phyloP scores from a whole-genome alignment of 257 asterid genomes.

The Solanum peruvianum region DNA sequence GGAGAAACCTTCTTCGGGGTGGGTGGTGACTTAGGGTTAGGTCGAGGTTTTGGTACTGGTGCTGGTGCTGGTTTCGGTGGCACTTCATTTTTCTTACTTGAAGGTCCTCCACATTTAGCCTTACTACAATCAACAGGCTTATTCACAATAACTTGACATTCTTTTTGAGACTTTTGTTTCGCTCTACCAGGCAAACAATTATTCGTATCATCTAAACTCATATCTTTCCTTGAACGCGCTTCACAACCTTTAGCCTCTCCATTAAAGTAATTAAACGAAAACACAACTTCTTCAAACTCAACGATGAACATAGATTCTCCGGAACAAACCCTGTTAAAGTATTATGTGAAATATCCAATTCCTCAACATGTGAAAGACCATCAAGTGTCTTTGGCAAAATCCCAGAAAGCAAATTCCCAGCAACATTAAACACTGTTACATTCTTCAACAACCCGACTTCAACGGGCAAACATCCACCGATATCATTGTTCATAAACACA shows the following conservation, averaged over 20 bases:
- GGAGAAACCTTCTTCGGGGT: background rate
- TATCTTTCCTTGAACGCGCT: background rate
- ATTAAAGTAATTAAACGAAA: constrained; percentile 14
- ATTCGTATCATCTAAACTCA: constrained; percentile 3
- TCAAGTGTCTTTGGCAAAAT: constrained; percentile 10
- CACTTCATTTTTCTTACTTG: background rate
- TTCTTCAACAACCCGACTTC: constrained; percentile 14
- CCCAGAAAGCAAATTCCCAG: constrained; percentile 13
- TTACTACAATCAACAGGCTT: constrained; percentile 20
- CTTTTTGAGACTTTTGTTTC: constrained; percentile 11
- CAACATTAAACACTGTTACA: constrained; percentile 2
- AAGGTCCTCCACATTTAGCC: constrained; percentile 1
- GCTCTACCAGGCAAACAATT: constrained; percentile 22
- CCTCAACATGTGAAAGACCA: constrained; percentile 10
- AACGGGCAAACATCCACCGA: constrained; percentile 6
- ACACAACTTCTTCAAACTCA: constrained; percentile 7
- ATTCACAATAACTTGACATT: constrained; percentile 12
- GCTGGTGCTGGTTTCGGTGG: background rate
- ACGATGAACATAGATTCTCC: constrained; percentile 11
- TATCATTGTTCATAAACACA: background rate
- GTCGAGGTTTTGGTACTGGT: background rate
- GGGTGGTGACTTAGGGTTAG: background rate
- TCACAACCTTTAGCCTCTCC: constrained; percentile 10
- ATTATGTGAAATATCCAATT: constrained; percentile 14
- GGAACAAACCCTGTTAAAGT: constrained; percentile 16